Base-by-base conservation (phyloP, 202 grass and related monocot species). In the Panicum virgatum region DNA sequence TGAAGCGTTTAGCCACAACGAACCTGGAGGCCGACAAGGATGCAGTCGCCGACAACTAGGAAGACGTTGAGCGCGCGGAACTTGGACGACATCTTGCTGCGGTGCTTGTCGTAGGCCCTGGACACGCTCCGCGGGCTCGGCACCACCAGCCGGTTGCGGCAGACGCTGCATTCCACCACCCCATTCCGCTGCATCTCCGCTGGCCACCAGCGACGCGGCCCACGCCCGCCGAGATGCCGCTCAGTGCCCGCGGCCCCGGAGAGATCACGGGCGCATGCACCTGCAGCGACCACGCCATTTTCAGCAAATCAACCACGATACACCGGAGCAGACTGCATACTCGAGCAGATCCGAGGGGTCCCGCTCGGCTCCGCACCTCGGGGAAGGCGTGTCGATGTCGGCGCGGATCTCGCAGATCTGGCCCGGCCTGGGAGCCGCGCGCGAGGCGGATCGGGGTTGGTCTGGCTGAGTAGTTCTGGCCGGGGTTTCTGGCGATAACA, bases 61-160 rank as follows among this genome's bases (percentile, higher is more conserved):
- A 97, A 69, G 77, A 97, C 69, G 20, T 94, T 97, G 69, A 94
- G 91, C 75, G 89, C 91, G 47, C 87, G 89, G 82, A 85, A 78
- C 73, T 94, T 97, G 40, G 94, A 90, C 13, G 91, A 90, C 72
- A 97, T 86, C 80, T 94, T 97, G 89, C 69, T 89, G 60, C 88
- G 90, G 82, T 97, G 94, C 87, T 91, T 97, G 86, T 97, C 91
- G 77, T 97, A 97, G 47, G 94, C 94, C 89, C 85, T 92, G 56
- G 94, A 97, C 62, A 97, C 80, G 66, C 89, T 94, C 76, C 89
- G 90, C 19, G 94, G 87, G 79, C 89, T 90, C 62, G 91, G 89
- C 77, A 81, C 91, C 78, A 88, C 82, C 83, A 97, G 76, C 76
- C 92, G 89, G 63, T 91, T 92, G 76, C 66, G 94, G 80, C 94